Conservation (phyloP, 768 basidiomycete species). For the Suillus tomentosus region DNA sequence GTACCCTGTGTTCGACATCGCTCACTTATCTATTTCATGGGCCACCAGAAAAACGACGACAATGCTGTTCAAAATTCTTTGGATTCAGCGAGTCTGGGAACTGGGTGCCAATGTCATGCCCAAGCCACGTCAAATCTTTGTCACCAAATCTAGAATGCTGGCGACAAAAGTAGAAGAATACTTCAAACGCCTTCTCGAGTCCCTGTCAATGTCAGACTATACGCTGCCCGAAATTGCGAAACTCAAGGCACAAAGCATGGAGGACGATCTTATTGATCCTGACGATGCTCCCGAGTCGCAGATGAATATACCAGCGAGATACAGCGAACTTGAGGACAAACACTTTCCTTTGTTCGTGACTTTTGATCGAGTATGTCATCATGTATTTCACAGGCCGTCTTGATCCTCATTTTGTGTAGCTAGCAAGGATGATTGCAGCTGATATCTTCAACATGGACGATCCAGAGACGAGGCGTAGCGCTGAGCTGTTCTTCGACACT, state of each 20-base stretch:
- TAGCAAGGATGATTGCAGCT: slow-evolving; percentile 29
- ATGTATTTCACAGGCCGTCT: neutral
- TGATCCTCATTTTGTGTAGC: slow-evolving; percentile 15
- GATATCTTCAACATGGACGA: slow-evolving; percentile 21
- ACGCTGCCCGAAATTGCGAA: slow-evolving; percentile 41
- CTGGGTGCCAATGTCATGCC: slow-evolving; percentile 33
- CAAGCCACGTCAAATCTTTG: slow-evolving; percentile 68
- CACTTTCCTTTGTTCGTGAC: slow-evolving; percentile 76
- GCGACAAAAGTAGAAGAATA: slow-evolving; percentile 68
- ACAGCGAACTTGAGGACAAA: slow-evolving; percentile 54
- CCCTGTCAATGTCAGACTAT: slow-evolving; percentile 39
- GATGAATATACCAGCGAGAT: slow-evolving; percentile 42
- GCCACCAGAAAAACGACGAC: slow-evolving; percentile 67
- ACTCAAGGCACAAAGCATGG: slow-evolving; percentile 22
- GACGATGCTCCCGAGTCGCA: slow-evolving; percentile 37
- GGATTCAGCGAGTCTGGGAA: slow-evolving; percentile 58
- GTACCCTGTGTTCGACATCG: slow-evolving; percentile 11
- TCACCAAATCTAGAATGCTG: slow-evolving; percentile 67
- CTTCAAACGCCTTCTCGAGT: slow-evolving; percentile 53
- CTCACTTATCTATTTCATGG: neutral
- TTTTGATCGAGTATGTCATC: slow-evolving; percentile 52
- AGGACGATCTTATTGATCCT: slow-evolving; percentile 35
- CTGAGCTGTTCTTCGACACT: slow-evolving; percentile 18
- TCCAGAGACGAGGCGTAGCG: slow-evolving; percentile 4
- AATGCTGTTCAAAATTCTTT: slow-evolving; percentile 76